Base-by-base conservation (phyloP, 495 filamentous ascomycete species). In the Penicillium psychrofluorescens region DNA sequence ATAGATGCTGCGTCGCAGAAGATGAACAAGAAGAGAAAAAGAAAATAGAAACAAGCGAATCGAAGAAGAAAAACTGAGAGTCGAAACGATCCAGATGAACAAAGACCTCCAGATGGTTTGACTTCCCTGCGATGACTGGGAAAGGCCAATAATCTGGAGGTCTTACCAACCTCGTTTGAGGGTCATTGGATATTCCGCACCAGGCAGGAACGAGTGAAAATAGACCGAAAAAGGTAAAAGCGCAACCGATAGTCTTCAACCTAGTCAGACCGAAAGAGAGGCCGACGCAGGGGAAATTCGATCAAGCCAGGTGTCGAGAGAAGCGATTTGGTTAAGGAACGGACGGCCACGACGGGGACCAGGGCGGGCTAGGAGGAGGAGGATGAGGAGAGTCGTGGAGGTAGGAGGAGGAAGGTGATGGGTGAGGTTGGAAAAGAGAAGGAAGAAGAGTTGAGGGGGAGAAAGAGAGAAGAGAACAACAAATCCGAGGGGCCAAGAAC, bases 311-410 rank as follows among this genome's bases (percentile, higher is more conserved):
- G 3, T 22, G 22, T 22, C 22, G 36, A 11, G 11, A 16, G 31
- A 16, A 6, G 6, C 6, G 36, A 29, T 8, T 14, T 39, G 50
- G 11, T 54, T 58, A 72, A 72, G 56, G 68, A 72, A 62, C 55
- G 68, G 68, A 71, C 69, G 69, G 67, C 67, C 67, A 69, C 64
- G 56, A 65, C 54, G 54, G 57, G 44, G 63, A 67, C 63, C 65
- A 67, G 57, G 41, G 43, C 50, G 51, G 40, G 36, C 22, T 31
- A 28, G 40, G 46, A 39, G 32, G 46, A 39, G 32, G 38, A 38
- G 39, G 41, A 48, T 44, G 50, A 43, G 49, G 46, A 43, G 31
- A 44, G 49, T 55, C 54, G 56, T 49, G 49, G 50, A 45, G 22
- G 22, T 4, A 22, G 22, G 22, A 22, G 22, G 22, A 22, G 22